Evolutionary conservation across 192 early-diverging fungal species (phyloP).

Genomic region (Podila clonocystis): DNA sequence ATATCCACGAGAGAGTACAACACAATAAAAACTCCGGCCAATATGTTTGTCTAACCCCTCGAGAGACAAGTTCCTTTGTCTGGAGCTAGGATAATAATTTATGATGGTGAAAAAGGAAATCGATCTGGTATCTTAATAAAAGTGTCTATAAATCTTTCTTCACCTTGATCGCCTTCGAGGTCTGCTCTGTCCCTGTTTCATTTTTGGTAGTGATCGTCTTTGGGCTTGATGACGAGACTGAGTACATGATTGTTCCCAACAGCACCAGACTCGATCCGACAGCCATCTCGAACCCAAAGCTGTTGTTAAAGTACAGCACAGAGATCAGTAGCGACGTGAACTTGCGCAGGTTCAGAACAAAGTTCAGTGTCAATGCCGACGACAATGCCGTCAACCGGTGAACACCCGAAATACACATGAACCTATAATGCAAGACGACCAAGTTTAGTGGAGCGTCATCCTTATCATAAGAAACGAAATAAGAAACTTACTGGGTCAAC

Average conservation of each 20-base stretch:
- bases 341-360: slow-evolving; percentile 89
- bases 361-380: slow-evolving; percentile 83
- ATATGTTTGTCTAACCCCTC: too few species aligned
- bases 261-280: slow-evolving; percentile 82
- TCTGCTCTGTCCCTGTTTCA: too few species aligned
- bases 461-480: too few species aligned
- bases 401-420: slow-evolving; percentile 90
- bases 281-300: slow-evolving; percentile 70
- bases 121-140: too few species aligned
- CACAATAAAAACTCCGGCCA: too few species aligned
- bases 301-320: slow-evolving; percentile 82
- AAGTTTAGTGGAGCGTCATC: too few species aligned
- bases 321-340: slow-evolving; percentile 84
- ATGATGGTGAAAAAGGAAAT: too few species aligned
- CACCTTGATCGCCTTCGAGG: too few species aligned
- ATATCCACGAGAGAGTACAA: too few species aligned
- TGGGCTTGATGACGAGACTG: slow-evolving; percentile 33
- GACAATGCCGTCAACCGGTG: slow-evolving; percentile 82
- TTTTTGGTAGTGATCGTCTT: not conserved
- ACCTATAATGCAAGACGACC: slow-evolving; percentile 42
- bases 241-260: slow-evolving; percentile 83
- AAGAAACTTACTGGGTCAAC: slow-evolving; percentile 76
- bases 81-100: too few species aligned
- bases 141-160: too few species aligned
- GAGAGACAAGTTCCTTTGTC: too few species aligned